Evolutionary conservation across 2,329 filamentous ascomycete genomes (phyloP), one percentile per base, ranked within the genome.

Genomic region (Cladosporium sp.): DNA sequence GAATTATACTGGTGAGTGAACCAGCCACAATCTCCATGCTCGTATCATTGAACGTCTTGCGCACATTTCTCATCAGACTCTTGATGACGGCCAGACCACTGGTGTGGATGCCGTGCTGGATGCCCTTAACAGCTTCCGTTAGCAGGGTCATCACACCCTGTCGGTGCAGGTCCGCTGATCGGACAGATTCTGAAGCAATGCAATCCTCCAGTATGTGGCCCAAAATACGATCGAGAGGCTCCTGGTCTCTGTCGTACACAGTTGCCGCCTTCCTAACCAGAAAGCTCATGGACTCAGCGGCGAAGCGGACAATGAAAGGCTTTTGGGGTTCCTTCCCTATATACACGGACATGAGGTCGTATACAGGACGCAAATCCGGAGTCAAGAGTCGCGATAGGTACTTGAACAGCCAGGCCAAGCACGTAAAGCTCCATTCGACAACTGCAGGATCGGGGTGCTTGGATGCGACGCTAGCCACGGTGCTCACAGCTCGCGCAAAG

Each of bases 361-460:
- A 91, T 2, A 95, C 85, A 43, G 92, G 89, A 56, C 87, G 79
- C 57, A 98, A 72, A 65, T 98, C 88, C 3, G 89, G 86, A 0
- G 93, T 87, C 18, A 98, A 72, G 0, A 97, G 79, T 58, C 89
- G 84, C 2, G 90, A 95, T 4, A 98, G 80, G 66, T 97, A 97
- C 68, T 98, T 98, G 80, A 98, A 96, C 38, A 97, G 77, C 77
- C 95, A 98, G 43, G 93, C 90, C 52, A 98, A 77, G 61, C 89
- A 91, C 10, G 86, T 89, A 72, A 98, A 98, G 46, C 89, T 92
- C 91, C 92, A 97, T 72, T 98, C 93, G 46, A 97, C 88, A n/a
- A 95, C 90, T 22, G 88, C 84, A 52, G 66, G 63, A 64, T 88
- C 86, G 53, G 87, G 79, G 49, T 88, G 83, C 62, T 83, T 86